phyloP scores from a whole-genome alignment of 768 basidiomycete genomes.

The Xerocomellus chrysenteron region DNA sequence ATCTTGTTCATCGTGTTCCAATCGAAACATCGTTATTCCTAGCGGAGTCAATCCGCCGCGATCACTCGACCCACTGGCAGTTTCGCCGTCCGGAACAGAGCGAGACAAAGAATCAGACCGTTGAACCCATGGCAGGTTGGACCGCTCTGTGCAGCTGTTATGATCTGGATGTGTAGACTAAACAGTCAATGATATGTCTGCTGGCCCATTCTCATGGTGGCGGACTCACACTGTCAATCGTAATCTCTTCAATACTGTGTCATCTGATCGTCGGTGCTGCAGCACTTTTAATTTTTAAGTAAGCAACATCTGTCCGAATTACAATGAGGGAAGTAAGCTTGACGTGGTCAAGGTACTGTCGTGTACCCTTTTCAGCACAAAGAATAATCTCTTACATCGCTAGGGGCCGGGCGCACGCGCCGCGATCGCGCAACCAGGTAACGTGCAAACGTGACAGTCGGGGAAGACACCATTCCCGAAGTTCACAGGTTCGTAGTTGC shows the following conservation, averaged over 20 bases:
- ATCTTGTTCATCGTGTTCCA: conserved; percentile 5
- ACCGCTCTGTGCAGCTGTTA: no score
- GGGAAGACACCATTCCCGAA: neutral
- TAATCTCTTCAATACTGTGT: neutral
- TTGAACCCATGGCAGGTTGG: neutral
- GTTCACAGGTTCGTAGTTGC: neutral
- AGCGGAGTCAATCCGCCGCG: conserved; percentile 7
- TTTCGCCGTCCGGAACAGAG: conserved; percentile 12
- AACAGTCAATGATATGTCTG: neutral
- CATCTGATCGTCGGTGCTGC: neutral
- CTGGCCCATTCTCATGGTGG: neutral
- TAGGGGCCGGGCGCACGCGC: no score
- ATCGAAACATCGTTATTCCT: conserved; percentile 14
- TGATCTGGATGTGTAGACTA: neutral
- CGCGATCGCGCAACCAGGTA: neutral
- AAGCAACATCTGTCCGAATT: neutral
- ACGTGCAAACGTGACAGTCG: neutral
- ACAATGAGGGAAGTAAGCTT: no score
- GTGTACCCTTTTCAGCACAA: neutral
- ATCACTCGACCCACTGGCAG: neutral
- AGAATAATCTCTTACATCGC: neutral
- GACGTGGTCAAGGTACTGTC: neutral
- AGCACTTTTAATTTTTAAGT: no score
- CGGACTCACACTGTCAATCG: neutral
- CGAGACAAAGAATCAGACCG: conserved; percentile 1